phyloP scores from a whole-genome alignment of 345 rosid genomes.

The Brassica cretica region DNA sequence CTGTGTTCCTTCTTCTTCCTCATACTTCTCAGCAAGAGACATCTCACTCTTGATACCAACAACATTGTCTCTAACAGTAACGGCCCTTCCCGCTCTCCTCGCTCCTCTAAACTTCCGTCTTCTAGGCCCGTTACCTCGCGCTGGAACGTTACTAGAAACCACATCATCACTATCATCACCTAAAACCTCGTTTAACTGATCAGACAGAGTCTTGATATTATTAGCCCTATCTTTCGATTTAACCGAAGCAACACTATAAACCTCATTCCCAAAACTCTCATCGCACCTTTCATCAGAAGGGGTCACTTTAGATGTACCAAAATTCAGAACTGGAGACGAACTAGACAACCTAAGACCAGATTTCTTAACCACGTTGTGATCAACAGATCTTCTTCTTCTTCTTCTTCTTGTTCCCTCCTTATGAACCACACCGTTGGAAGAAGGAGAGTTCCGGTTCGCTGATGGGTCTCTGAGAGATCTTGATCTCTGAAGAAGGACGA shows the following conservation, averaged over 20 bases:
- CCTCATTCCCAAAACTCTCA: conserved; percentile 42
- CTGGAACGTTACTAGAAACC: conserved; percentile 59
- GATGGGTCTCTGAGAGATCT: conserved; percentile 91
- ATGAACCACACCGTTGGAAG: conserved; percentile 49
- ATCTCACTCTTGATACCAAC: conserved; percentile 63
- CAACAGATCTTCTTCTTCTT: conserved; percentile 47
- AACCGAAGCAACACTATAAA: conserved; percentile 49
- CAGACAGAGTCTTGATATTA: conserved; percentile 60
- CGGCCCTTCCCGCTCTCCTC: conserved; percentile 50
- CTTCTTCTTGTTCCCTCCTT: conserved; percentile 49
- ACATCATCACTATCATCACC: conserved; percentile 74
- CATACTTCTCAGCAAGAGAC: conserved; percentile 54
- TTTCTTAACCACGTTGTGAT: conserved; percentile 46
- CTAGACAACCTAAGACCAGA: conserved; percentile 60
- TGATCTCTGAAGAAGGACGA: conserved; percentile 82
- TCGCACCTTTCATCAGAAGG: conserved; percentile 49
- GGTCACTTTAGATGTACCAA: conserved; percentile 61
- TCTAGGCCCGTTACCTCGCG: conserved; percentile 47
- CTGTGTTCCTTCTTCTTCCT: conserved; percentile 50
- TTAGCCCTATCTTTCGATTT: conserved; percentile 51
- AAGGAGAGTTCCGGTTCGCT: conserved; percentile 87
- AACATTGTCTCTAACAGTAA: conserved; percentile 47
- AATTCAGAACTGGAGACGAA: conserved; percentile 56
- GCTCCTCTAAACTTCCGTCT: conserved; percentile 68
- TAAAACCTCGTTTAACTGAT: conserved; percentile 62